A percentile compares a stretch with the other conserved stretches of the same genome.
These are phyloP conservation scores for Aegle marmelos DNA, from an alignment of 345 rosid species.

Conservation along the genomic window DNA sequence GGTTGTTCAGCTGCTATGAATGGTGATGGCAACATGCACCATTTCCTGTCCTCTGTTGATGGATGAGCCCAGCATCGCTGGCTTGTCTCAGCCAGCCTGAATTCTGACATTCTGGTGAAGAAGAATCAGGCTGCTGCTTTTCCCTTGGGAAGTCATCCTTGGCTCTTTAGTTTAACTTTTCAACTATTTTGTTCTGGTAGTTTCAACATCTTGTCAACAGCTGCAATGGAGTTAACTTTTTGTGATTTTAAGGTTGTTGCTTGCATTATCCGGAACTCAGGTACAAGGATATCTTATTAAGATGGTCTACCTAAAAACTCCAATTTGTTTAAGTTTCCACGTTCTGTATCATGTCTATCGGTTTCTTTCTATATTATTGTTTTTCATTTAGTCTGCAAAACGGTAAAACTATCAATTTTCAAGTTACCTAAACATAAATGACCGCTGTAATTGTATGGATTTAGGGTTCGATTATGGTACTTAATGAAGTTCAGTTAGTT, in stretches of 20 bases:
- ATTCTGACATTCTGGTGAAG: slow-evolving; percentile 14
- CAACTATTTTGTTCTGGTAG: slow-evolving; percentile 15
- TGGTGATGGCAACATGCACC: slow-evolving; percentile 41
- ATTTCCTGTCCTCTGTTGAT: slow-evolving; percentile 37
- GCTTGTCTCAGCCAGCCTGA: slow-evolving; percentile 20
- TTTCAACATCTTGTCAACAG: slow-evolving; percentile 3
- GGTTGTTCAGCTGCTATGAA: slow-evolving; percentile 33
- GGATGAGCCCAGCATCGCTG: slow-evolving; percentile 17
- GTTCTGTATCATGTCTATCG: neutral
- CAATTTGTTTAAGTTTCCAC: neutral
- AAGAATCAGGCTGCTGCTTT: slow-evolving; percentile 38
- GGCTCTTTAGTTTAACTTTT: slow-evolving; percentile 50
- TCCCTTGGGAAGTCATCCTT: slow-evolving; percentile 94
- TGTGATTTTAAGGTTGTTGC: neutral
- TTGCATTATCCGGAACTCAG: neutral
- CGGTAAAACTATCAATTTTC: neutral
- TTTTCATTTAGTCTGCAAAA: neutral
- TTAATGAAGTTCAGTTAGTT: too few species aligned
- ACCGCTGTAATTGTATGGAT: neutral
- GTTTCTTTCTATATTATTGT: neutral
- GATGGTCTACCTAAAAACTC: neutral
- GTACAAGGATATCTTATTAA: neutral
- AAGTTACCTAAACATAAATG: neutral
- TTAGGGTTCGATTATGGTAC: too few species aligned
- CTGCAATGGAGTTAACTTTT: neutral